phyloP scores from a whole-genome alignment of 2,329 filamentous ascomycete species.

The Penicillium brasilianum region DNA sequence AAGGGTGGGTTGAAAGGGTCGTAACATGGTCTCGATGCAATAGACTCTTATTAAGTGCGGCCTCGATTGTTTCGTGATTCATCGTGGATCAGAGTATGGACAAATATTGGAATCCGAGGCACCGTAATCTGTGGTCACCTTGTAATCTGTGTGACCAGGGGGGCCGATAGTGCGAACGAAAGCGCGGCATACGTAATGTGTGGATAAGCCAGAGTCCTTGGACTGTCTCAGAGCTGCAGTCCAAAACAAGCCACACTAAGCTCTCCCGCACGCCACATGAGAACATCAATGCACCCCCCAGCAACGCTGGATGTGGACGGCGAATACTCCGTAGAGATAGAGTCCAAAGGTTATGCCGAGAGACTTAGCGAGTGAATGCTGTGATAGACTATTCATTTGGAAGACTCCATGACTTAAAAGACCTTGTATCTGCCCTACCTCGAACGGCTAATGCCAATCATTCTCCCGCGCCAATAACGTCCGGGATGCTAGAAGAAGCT shows the following conservation, averaged over 20 bases:
- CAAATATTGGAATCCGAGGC: neutral
- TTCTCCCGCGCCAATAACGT: too few species aligned
- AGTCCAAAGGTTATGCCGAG: neutral
- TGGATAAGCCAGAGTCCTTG: constrained; percentile 10
- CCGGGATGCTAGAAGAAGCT: too few species aligned
- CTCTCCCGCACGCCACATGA: constrained; percentile 18
- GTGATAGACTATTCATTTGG: neutral
- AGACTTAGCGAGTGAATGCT: neutral
- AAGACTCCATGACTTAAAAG: neutral
- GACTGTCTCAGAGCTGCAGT: constrained; percentile 19
- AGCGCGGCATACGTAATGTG: constrained; percentile 22
- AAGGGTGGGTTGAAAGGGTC: neutral
- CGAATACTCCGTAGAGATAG: too few species aligned
- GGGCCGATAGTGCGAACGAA: constrained; percentile 3
- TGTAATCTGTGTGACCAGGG: constrained; percentile 10
- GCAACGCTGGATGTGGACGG: neutral
- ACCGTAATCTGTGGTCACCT: neutral
- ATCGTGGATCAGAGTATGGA: neutral
- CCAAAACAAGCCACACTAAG: constrained; percentile 19
- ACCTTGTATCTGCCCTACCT: neutral
- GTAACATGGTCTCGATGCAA: too few species aligned
- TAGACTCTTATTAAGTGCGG: neutral
- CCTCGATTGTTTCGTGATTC: too few species aligned
- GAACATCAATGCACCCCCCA: neutral
- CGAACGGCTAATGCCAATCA: neutral